Conservation (phyloP, 768 basidiomycete genomes). For the Suillus cothurnatus region DNA sequence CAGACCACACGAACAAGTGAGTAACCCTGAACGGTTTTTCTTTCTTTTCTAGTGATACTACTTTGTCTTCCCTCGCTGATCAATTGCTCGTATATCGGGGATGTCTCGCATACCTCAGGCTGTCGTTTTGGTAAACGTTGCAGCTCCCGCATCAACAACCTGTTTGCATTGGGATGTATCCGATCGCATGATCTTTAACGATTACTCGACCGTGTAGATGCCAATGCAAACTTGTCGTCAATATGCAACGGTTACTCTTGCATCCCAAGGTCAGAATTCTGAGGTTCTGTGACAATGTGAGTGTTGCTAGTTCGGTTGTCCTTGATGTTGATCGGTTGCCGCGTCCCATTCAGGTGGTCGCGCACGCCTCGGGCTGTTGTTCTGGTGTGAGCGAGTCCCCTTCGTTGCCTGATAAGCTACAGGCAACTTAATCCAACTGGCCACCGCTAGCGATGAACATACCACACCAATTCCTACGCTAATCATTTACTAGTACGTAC, state of each 20-base stretch:
- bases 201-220: not conserved
- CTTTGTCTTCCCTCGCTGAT: not conserved
- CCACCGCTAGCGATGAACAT: not conserved
- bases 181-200: rapidly evolving
- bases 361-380: not conserved
- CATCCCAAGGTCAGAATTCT: not conserved
- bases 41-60: not conserved
- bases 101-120: not conserved
- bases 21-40: not conserved
- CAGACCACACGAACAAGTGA: not conserved
- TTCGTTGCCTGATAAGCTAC: not conserved
- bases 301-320: not conserved
- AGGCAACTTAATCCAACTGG: not conserved
- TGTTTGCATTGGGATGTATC: not conserved
- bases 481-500: not conserved
- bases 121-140: not conserved
- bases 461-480: not conserved
- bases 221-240: not conserved
- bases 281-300: not conserved
- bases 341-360: not conserved
- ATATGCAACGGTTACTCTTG: not conserved
- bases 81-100: too few relatives aligned
- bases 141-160: not conserved
- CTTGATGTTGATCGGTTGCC: not conserved
- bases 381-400: not conserved